These are phyloP conservation scores for Saccharomyces hybrid DNA, from an alignment of 1,139 yeast genomes.

Conservation along the genomic window DNA sequence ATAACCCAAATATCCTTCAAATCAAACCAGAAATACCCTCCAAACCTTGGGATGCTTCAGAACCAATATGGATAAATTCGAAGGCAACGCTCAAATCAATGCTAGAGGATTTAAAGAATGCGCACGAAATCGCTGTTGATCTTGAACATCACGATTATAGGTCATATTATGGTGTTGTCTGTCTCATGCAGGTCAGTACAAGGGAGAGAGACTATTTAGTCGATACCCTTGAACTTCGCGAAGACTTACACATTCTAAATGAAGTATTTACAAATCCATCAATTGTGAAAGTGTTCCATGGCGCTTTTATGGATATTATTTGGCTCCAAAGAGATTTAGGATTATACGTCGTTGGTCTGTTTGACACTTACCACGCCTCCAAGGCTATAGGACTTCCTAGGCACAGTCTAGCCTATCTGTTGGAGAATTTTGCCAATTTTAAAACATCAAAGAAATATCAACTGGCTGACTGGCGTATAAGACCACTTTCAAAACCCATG, in stretches of 20 bases:
- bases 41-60: constrained; percentile 57
- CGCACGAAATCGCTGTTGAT: constrained; percentile 81
- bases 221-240: constrained; percentile 69
- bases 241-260: constrained; percentile 62
- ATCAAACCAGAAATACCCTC: constrained; percentile 47
- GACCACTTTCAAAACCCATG: constrained; percentile 79
- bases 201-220: constrained; percentile 76
- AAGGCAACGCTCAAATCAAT: constrained; percentile 45
- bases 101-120: constrained; percentile 44
- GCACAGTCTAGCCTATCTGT: constrained; percentile 73
- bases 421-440: constrained; percentile 75
- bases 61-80: constrained; percentile 67
- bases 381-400: constrained; percentile 69
- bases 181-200: constrained; percentile 87
- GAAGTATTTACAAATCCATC: constrained; percentile 70
- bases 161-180: constrained; percentile 82
- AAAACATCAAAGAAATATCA: constrained; percentile 92
- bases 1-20: constrained; percentile 52
- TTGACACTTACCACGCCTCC: constrained; percentile 91
- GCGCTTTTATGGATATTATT: constrained; percentile 92
- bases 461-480: constrained; percentile 90
- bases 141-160: constrained; percentile 93
- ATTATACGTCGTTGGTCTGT: constrained; percentile 75
- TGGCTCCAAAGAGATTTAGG: constrained; percentile 98
- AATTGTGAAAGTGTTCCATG: constrained; percentile 84